Evolutionary conservation across 2,329 filamentous ascomycete species (phyloP), one percentile per base, ranked within the genome.

Genomic region (Whalleya microplaca): DNA sequence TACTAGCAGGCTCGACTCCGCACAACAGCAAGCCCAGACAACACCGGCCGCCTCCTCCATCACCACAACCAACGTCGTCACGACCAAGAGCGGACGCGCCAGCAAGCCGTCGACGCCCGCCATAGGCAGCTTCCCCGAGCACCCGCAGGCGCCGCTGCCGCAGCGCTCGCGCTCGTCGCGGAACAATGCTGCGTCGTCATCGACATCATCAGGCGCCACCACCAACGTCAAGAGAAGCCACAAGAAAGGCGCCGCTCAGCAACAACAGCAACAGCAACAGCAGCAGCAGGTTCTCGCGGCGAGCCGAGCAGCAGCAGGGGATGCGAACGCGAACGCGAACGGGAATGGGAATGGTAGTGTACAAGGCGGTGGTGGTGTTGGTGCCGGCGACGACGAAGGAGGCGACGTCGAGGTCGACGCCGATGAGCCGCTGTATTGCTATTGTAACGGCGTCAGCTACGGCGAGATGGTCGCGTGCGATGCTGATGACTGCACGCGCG

Each of bases 391-490:
- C 3, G 85, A 90, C 62, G 90, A 93, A n/a, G n/a, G n/a, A n/a
- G n/a, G 77, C 4, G 87, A 85, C 12, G 85, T 86, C 7, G 85
- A 89, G 37, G 79, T 81, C 40, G 87, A 89, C 58, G 84, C 82
- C 3, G 85, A 90, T 62, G 90, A 93, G 70, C 88, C 86, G 40
- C 80, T 85, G 14, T 93, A 93, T 72, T 92, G 90, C 72, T 91
- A 91, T 74, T 92, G 90, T 72, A 89, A 92, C 65, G 84, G 87
- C 46, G 86, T 92, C 52, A 92, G 89, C 67, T 93, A 92, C 69
- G 90, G 90, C 19, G 89, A 91, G 74, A 93, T 93, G 90, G 89
- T 93, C 43, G 90, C 88, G 2, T 93, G 90, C 69, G 90, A 93
- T 70, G 86, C 85, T 7, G 83, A 88, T 56, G 83, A 84, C 47